These are phyloP conservation scores for Crithidia thermophila DNA, from an alignment of 208 protist genomes.

Conservation along the genomic window DNA sequence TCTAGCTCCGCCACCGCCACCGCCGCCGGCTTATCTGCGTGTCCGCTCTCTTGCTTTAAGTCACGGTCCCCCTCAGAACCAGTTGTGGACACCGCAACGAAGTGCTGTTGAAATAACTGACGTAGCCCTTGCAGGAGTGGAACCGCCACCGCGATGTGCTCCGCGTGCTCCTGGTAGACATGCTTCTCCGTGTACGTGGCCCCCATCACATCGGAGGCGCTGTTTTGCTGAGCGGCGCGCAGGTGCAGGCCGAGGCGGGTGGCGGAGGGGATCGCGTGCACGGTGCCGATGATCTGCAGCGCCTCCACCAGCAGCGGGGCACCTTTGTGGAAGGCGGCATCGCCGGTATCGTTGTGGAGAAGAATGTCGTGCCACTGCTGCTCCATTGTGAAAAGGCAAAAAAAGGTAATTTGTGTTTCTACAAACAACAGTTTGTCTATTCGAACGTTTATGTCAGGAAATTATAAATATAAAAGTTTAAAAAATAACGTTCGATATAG, in stretches of 20 bases:
- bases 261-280: constrained; percentile 35
- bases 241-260: constrained; percentile 35
- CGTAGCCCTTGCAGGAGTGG: constrained; percentile 11
- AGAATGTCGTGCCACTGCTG: constrained; percentile 68
- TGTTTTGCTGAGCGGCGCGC: constrained; percentile 17
- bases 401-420: too few species aligned
- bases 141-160: constrained; percentile 8
- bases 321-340: constrained; percentile 50
- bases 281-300: constrained; percentile 48
- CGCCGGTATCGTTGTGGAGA: constrained; percentile 70
- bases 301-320: constrained; percentile 63
- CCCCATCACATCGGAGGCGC: background rate
- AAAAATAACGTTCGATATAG: too few species aligned
- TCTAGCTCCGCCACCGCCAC: constrained; percentile 16
- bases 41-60: too few species aligned
- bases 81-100: too few species aligned
- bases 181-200: constrained; percentile 31
- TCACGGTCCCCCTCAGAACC: too few species aligned
- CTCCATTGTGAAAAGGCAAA: constrained; percentile 28
- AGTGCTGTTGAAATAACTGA: constrained; percentile 19
- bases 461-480: too few species aligned
- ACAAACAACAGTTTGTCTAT: too few species aligned
- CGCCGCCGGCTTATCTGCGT: background rate
- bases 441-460: too few species aligned
- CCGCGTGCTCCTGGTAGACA: constrained; percentile 22